Base-by-base conservation (phyloP, 2,329 filamentous ascomycete species). In the Neonectria hederae region DNA sequence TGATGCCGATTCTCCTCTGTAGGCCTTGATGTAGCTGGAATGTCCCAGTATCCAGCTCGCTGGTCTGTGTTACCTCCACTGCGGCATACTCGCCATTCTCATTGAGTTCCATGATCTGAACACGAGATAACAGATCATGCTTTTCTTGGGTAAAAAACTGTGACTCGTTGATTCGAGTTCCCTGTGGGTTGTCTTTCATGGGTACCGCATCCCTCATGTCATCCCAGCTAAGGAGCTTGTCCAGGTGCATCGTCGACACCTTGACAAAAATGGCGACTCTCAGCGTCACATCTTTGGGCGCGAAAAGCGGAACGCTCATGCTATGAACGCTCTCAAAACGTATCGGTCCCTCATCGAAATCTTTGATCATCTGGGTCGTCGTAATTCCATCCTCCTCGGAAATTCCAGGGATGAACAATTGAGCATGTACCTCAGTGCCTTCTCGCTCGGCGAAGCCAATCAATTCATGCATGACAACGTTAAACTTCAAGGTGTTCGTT, bases 271-370 rank as follows among this genome's bases (percentile, higher is more conserved):
- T 92, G 53, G 94, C 93, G 9, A 97, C 92, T 59, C 96, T 89
- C 58, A 99, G 80, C 24, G 89, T 91, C 1, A 93, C 89, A 51
- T 91, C 90, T 22, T 87, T 87, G 1, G 93, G 88, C 5, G 79
- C 76, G 46, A 90, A 91, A 38, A 97, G 84, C 4, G 94, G 92
- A 57, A 99, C 85, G 76, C 93, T 97, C 93, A 99, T 97, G 78
- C 93, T 97, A 82, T 99, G 96, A 54, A 98, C 94, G 78, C 96
- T 99, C 79, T 98, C 95, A 71, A 99, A 99, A 4, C 92, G 90
- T 60, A 99, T 90, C 0, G 94, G 89, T 0, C 92, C 91, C 78
- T 99, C 96, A 72, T 98, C 94, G 73, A 99, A 99, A 60, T 93
- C 93, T 67, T 87, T 90, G 68, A 97, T 94, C 87, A 97, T 95